Evolutionary conservation across 805 yeast genomes (phyloP), one percentile per base, ranked within the genome.

Genomic region (Hemisphaericaspora nanyangensis): DNA sequence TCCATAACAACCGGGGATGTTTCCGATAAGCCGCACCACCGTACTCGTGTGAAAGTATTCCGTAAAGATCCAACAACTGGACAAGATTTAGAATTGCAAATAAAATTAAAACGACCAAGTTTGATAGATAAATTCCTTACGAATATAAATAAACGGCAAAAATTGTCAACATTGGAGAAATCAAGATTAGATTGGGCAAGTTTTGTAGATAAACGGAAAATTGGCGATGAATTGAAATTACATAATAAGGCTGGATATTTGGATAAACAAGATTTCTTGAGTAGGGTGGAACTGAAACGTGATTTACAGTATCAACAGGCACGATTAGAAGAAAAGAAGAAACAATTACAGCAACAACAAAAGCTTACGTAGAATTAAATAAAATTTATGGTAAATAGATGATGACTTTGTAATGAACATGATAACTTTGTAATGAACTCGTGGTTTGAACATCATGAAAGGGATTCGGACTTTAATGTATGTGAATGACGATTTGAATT

Each of bases 181-280:
- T 85, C 95, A 1, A 71, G 95, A 46, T 70, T 93, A 36, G 99
- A 93, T 61, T 93, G 98, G 95, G 95, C 95, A 1, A 79, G 85
- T 34, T 89, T 85, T 63, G 96, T 93, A 22, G 97, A 91, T 61
- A 75, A 84, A 47, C 80, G 82, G 47, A 89, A 89, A 40, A 81
- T 93, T 34, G 72, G 77, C 37, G 96, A 87, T 48, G 99, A 93
- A 46, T 74, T 93, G 54, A 74, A 72, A 34, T 73, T 77, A 40
- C 84, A 82, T 55, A 90, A 89, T 57, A 90, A 85, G 67, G 93
- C 82, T 37, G 99, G 99, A 7, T 93, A 82, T 61, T 65, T 93
- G 53, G 95, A 87, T 45, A 88, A 80, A 55, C 97, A 91, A 60
- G 96, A 85, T 49, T 93, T 93, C 74, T 68, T 93, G 54, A 72